Conservation (phyloP, 257 asterid species). For the Gardenia jasminoides region DNA sequence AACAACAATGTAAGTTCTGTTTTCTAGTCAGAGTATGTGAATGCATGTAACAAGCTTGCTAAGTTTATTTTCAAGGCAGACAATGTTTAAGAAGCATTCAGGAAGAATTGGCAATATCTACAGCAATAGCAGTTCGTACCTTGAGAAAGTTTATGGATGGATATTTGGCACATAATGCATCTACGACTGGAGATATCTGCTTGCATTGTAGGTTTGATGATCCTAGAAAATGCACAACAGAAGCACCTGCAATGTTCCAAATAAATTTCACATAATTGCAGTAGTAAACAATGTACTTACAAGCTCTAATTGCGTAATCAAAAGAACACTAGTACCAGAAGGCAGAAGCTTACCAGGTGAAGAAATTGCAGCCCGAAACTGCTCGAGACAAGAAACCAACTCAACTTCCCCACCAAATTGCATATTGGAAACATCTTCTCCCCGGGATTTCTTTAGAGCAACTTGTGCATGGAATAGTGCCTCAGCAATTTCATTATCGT, state of each 20-base stretch:
- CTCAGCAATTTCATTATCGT: constrained; percentile 73
- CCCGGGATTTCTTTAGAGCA: constrained; percentile 65
- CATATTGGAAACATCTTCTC: constrained; percentile 77
- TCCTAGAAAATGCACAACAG: constrained; percentile 65
- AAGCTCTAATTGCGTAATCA: background rate
- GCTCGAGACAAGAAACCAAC: constrained; percentile 59
- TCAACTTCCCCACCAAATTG: constrained; percentile 85
- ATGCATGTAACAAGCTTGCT: background rate
- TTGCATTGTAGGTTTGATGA: constrained; percentile 50
- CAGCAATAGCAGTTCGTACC: constrained; percentile 35
- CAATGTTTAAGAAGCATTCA: background rate
- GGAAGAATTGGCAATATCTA: background rate
- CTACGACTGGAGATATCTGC: constrained; percentile 64
- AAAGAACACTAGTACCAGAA: background rate
- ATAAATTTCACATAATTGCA: constrained; percentile 20
- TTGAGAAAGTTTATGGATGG: constrained; percentile 75
- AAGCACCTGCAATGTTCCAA: constrained; percentile 55
- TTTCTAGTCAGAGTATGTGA: background rate
- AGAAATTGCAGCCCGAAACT: constrained; percentile 76
- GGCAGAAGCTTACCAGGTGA: constrained; percentile 55
- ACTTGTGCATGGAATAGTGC: constrained; percentile 72
- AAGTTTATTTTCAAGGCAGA: background rate
- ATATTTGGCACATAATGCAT: constrained; percentile 59
- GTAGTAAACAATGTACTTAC: background rate
- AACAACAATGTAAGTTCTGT: background rate